Evolutionary conservation across 352 stramenopile genomes (phyloP), one percentile per base, ranked within the genome.

Genomic region (Salisapilia sapeloensis): DNA sequence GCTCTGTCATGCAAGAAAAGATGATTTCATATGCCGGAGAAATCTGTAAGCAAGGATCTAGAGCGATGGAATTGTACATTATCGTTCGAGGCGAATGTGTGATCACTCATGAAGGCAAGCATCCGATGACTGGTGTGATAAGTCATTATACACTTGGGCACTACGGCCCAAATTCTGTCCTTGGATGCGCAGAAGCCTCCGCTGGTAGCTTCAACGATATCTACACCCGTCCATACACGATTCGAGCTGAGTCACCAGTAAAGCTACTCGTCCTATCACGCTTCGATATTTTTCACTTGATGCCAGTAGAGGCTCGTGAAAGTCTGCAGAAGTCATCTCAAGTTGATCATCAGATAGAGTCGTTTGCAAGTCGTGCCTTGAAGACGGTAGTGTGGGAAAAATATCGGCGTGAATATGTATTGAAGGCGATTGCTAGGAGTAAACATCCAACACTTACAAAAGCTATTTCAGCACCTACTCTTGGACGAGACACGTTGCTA

Each of bases 211-310:
- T 85, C 28, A 84, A 80, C 31, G 72, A 87, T 36, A 84, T 87
- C 29, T 72, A 60, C 19, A 51, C 76, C 9, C 66, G 72, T 6
- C 59, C 80, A 19, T 81, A 79, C 47, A 77, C 72, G n/a, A 71
- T 87, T 17, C 48, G 64, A 17, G 72, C 72, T 1, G 55, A 80
- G 36, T 82, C 64, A 0, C 72, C 69, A 0, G 71, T 87, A 31
- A 80, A 80, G 25, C 43, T 84, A 23, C 64, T 87, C 10, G 56
- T 87, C 14, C 48, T 87, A n/a, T 87, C 72, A 15, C 58, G 72
- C 16, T 87, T 84, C 34, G 66, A 87, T 25, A 82, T 84, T 7
- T 87, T 87, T 35, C 72, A 87, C 35, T 46, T 87, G 11, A 79
- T 48, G 1, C 28, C 41, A 11, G 17, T 32, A 1, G 41, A 48